Conservation (phyloP, 2,329 filamentous ascomycete species). For the Colletotrichum acutatum region DNA sequence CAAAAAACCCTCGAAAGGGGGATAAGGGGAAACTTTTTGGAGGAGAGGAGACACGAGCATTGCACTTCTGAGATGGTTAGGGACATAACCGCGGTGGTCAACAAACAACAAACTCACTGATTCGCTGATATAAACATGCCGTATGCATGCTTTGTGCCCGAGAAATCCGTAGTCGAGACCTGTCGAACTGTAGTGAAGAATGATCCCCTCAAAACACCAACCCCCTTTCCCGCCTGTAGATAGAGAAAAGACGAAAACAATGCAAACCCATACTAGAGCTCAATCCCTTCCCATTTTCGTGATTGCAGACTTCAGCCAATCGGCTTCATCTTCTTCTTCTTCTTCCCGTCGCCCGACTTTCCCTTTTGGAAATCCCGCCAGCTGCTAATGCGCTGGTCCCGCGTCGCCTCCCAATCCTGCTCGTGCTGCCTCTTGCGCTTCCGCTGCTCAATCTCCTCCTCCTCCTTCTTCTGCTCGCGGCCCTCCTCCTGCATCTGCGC, state of each 20-base stretch:
- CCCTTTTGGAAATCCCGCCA: constrained; percentile 94
- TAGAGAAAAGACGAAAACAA: neutral
- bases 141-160: neutral
- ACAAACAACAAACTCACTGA: constrained; percentile 35
- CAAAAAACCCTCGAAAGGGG: neutral
- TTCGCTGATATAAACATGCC: constrained; percentile 20
- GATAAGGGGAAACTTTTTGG: neutral
- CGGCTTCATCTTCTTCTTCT: constrained; percentile 74
- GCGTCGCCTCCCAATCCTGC: constrained; percentile 92
- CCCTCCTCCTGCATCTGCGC: constrained; percentile 98
- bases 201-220: neutral
- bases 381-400: constrained; percentile 90
- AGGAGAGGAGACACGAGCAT: constrained; percentile 12
- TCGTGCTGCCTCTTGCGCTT: constrained; percentile 93
- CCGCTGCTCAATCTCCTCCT: constrained; percentile 83
- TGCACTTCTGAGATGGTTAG: constrained; percentile 36
- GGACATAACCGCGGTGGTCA: constrained; percentile 31
- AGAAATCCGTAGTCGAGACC: constrained; percentile 17
- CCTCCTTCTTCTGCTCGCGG: constrained; percentile 84
- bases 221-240: neutral
- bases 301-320: constrained; percentile 58
- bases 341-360: constrained; percentile 59
- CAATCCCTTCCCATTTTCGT: neutral
- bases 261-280: neutral
- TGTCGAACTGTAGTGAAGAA: constrained; percentile 22